These are phyloP conservation scores for Apiotrichum gamsii DNA, from an alignment of 1,284 basidiomycete genomes.

Conservation along the genomic window DNA sequence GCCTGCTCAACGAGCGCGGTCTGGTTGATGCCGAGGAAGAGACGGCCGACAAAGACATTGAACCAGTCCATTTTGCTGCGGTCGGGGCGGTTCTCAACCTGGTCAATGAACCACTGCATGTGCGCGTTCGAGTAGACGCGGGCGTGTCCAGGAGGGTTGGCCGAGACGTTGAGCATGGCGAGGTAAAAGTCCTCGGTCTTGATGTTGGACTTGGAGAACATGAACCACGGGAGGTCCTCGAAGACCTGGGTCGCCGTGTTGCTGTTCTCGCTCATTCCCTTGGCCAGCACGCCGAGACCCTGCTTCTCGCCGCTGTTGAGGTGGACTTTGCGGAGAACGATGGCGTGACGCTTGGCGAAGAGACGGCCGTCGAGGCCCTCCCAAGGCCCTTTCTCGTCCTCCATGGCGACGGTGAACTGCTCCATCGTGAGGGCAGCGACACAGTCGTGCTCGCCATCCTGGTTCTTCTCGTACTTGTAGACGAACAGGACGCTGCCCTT, in stretches of 20 bases:
- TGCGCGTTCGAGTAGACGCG: conserved; percentile 66
- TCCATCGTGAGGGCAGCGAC: conserved; percentile 72
- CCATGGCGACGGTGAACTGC: conserved; percentile 65
- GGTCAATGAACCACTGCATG: conserved; percentile 76
- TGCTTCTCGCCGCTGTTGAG: conserved; percentile 20
- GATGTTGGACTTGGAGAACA: conserved; percentile 71
- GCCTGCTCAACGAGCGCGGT: conserved; percentile 71
- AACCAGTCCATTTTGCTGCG: conserved; percentile 95
- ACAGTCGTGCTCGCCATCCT: conserved; percentile 56
- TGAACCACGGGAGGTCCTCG: conserved; percentile 67
- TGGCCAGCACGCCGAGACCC: conserved; percentile 25
- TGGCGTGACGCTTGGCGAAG: conserved; percentile 79
- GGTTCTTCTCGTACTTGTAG: conserved; percentile 55
- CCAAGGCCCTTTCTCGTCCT: conserved; percentile 55
- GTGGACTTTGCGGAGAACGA: conserved; percentile 59
- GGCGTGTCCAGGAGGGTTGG: conserved; percentile 49
- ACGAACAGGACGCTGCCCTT: conserved; percentile 83
- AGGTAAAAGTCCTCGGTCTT: conserved; percentile 84
- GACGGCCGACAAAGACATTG: conserved; percentile 82
- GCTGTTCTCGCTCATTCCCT: conserved; percentile 31
- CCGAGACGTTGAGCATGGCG: conserved; percentile 66
- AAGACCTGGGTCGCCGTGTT: conserved; percentile 48
- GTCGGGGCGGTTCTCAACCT: conserved; percentile 68
- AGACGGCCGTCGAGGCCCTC: conserved; percentile 59
- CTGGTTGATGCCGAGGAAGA: conserved; percentile 87